Percentiles rank a stretch among this genome's conserved stretches.
phyloP scores from a whole-genome alignment of 441 rosid species.

The Raphanus hybrid region DNA sequence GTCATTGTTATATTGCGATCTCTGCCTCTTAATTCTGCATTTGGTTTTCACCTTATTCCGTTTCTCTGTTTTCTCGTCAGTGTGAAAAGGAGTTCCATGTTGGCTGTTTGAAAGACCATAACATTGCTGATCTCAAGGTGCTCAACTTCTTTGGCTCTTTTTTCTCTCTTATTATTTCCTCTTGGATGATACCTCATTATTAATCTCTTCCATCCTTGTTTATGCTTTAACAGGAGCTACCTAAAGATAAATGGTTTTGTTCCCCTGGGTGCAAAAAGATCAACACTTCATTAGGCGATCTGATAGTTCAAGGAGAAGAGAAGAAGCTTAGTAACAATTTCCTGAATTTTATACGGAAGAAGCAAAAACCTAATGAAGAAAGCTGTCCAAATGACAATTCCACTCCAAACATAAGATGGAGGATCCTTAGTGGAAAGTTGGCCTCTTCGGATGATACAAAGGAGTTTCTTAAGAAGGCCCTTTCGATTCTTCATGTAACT shows the following conservation, averaged over 20 bases:
- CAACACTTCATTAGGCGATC: constrained; percentile 58
- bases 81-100: constrained; percentile 97
- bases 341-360: constrained; percentile 45
- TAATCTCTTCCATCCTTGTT: constrained; percentile 9
- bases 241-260: constrained; percentile 90
- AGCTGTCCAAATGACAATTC: constrained; percentile 42
- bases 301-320: constrained; percentile 73
- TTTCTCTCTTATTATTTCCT: background rate
- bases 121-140: constrained; percentile 85
- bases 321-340: constrained; percentile 62
- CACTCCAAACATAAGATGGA: constrained; percentile 76
- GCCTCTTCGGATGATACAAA: constrained; percentile 56
- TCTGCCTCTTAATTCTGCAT: constrained; percentile 20
- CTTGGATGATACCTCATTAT: constrained; percentile 1
- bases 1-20: constrained; percentile 22
- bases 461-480: constrained; percentile 64
- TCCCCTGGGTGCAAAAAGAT: constrained; percentile 61
- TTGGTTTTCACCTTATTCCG: constrained; percentile 23
- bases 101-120: constrained; percentile 86
- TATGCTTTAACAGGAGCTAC: constrained; percentile 70
- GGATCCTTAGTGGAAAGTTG: constrained; percentile 71
- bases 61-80: constrained; percentile 46
- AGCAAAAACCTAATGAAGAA: constrained; percentile 43
- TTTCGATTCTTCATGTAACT: constrained; percentile 82
- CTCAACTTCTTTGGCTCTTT: constrained; percentile 26